Base-by-base conservation (phyloP, 164 flowering plant species). In the Umbilicus rupestris region DNA sequence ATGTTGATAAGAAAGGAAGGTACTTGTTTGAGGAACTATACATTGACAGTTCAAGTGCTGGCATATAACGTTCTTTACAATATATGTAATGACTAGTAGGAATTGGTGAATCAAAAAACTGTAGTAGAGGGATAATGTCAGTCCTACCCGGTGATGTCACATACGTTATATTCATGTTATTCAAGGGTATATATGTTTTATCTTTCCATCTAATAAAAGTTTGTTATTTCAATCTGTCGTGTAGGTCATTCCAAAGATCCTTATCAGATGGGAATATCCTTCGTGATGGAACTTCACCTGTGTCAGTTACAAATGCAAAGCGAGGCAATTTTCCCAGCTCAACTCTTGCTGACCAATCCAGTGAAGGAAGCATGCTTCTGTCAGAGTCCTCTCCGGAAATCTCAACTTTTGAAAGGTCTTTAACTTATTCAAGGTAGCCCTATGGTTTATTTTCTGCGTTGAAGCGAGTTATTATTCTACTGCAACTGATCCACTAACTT, bases 251-350 rank as follows among this genome's bases (percentile, higher is more conserved):
- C 72, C 79, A 77, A 66, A 71, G 84, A 72, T 81, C 78, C 39
- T 70, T 75, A 0, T 81, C 84, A 57, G 84, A 81, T 72, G 84
- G 84, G 63, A 75, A 79, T 42, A 77, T 81, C 55, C 82, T 81
- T 66, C 74, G 28, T 5, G 73, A 71, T 68, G 74, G 39, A 49
- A 33, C n/a, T n/a, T n/a, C n/a, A n/a, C n/a, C n/a, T n/a, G n/a
- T n/a, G n/a, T n/a, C n/a, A n/a, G n/a, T n/a, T n/a, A n/a, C 63
- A 44, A 70, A 70, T 55, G 67, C 15, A 16, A 73, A 73, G 46
- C 76, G 69, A 45, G 72, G 63, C 33, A 76, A 69, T 1, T 49
- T 63, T 62, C 39, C 69, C 31, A 65, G 67, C 67, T 44, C 71
- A 63, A 60, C 14, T 50, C 63, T 74, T 50, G 65, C 71, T 31